These are phyloP conservation scores for Trametes meyenii DNA, from an alignment of 768 basidiomycete genomes.

Conservation along the genomic window DNA sequence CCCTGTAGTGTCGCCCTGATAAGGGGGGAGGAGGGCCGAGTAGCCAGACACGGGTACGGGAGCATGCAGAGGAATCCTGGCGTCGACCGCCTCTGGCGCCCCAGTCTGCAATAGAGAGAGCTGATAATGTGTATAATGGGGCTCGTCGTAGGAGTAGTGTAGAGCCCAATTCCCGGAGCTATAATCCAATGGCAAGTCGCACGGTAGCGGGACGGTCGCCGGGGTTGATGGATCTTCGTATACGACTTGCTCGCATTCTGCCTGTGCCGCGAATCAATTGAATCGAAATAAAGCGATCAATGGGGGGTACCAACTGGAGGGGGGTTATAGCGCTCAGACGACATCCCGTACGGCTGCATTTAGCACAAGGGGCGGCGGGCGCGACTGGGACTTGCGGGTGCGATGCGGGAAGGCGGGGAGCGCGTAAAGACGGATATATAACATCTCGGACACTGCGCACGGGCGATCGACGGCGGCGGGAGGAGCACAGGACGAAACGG, in stretches of 20 bases:
- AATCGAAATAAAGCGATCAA: too few relatives aligned
- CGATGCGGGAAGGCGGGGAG: background rate
- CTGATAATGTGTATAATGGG: constrained; percentile 2
- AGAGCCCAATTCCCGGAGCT: background rate
- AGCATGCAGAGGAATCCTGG: constrained; percentile 24
- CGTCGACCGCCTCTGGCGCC: background rate
- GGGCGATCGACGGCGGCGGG: constrained; percentile 8
- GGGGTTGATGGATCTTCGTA: background rate
- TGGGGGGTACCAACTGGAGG: background rate
- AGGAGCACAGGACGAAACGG: background rate
- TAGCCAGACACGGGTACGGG: constrained; percentile 30
- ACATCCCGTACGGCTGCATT: constrained; percentile 1
- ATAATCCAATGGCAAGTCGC: constrained; percentile 3
- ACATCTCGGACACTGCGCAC: background rate
- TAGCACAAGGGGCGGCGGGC: constrained; percentile 20
- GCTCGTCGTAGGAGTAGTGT: constrained; percentile 8
- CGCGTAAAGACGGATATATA: background rate
- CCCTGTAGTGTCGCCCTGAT: background rate
- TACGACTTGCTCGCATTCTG: background rate
- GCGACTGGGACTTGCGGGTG: constrained; percentile 10
- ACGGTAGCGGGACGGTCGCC: background rate
- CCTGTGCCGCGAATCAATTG: background rate
- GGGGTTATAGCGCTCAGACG: background rate
- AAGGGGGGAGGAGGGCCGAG: constrained; percentile 24
- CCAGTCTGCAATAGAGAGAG: background rate